Evolutionary conservation across 768 basidiomycete genomes (phyloP), one percentile per base, ranked within the genome.

Genomic region (Rubroboletus pulcherrimus): DNA sequence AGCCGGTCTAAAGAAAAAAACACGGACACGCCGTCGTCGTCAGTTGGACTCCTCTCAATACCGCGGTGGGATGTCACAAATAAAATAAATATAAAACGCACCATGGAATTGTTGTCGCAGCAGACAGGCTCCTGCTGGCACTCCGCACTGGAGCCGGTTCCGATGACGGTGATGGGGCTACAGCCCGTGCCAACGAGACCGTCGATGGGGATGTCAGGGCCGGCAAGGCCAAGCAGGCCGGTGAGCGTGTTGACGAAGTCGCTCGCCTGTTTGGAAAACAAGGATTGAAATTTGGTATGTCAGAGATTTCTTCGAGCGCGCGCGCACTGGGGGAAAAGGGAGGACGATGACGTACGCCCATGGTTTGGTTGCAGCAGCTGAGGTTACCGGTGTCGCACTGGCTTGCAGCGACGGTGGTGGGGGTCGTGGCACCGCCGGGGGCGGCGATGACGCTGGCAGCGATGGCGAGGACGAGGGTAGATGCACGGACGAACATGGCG

Each of bases 401-500:
- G 39, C 50, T 62, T 6, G 39, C 7, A 14, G n/a, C 7, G 24
- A 11, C 8, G 19, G 26, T 12, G 26, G 3, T 10, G 26, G 38
- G 2, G n/a, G 24, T 5, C 12, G 4, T 9, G 10, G 38, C 0
- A 9, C 0, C 8, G 19, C 30, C 5, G 30, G 49, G 51, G 17
- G 12, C 44, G 29, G 62, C 57, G 11, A 62, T 34, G 49, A 5
- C 50, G 40, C 43, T 15, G 5, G 66, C 57, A 41, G 37, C 54
- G 37, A 58, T 29, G 19, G 57, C 56, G 5, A 67, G 48, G 42
- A 62, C 35, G 45, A 66, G 7, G 45, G 46, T 41, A 5, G 46
- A 60, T 8, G 21, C 35, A 31, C 54, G 52, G 26, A 58, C 2
- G 37, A 66, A 55, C 66, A 68, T 67, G 46, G 10, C 2, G 53